Evolutionary conservation across 2,329 filamentous ascomycete species (phyloP).

Genomic region (Clarireedia hainanense): DNA sequence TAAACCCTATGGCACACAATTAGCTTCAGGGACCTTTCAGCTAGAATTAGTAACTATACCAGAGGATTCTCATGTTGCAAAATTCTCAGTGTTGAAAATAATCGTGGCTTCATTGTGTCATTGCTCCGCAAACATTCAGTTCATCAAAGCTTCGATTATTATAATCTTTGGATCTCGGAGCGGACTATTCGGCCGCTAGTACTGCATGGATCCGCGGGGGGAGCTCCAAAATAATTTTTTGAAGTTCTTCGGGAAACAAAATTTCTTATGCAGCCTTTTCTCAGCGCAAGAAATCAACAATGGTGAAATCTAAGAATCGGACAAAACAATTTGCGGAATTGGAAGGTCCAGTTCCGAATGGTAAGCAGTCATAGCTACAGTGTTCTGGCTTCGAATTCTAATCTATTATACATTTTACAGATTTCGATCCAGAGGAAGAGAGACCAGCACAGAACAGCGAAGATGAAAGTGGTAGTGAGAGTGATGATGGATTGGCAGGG

Average conservation of each 20-base stretch:
- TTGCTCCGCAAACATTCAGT: background rate
- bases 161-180: background rate
- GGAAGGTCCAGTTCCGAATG: constrained; percentile 49
- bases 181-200: constrained; percentile 20
- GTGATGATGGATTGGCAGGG: constrained; percentile 48
- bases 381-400: background rate
- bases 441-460: constrained; percentile 19
- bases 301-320: constrained; percentile 42
- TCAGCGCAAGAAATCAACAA: constrained; percentile 25
- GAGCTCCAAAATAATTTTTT: constrained; percentile 11
- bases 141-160: too few relatives aligned
- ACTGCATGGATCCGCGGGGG: constrained; percentile 23
- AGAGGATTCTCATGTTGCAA: constrained; percentile 81
- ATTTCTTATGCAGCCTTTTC: constrained; percentile 12
- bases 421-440: constrained; percentile 34
- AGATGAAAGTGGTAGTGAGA: constrained; percentile 40
- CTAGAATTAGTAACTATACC: constrained; percentile 40
- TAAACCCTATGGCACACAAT: constrained; percentile 55
- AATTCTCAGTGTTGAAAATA: constrained; percentile 47
- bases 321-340: constrained; percentile 55
- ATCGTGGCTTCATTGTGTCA: constrained; percentile 29
- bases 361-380: constrained; percentile 33
- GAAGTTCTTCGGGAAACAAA: constrained; percentile 10
- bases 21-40: background rate
- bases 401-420: constrained; percentile 20